Base-by-base conservation (phyloP, 2,329 filamentous ascomycete genomes). In the Nannizzia gypsea region DNA sequence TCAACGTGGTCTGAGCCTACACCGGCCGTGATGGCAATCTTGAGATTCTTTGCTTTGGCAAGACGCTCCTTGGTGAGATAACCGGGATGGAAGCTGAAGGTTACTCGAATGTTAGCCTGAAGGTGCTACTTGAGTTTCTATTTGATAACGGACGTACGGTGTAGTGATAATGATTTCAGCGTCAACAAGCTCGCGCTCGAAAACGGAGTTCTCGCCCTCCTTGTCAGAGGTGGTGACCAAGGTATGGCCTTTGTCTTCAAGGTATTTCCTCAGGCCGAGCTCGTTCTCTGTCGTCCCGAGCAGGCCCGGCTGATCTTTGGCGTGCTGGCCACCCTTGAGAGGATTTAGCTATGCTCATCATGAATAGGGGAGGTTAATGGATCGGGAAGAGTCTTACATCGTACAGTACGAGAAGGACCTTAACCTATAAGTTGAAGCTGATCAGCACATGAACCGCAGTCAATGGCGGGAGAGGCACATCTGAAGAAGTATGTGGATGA, bases 121-220 rank as follows among this genome's bases (percentile, higher is more conserved):
- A 3, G 6, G 2, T 22, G 8, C 9, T 42, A 8, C 3, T 9
- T 40, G 2, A 22, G 13, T 20, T 22, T 42, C 31, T 4, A 3
- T 1, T 40, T 22, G n/a, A 22, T 56, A 6, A 15, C 6, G 44
- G 11, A 71, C 80, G 70, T 76, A 96, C 88, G 93, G 93, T 61
- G 93, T 99, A 68, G 93, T 99, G 78, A 99, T 97, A 83, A 99
- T 97, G 77, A 99, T 82, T 78, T 99, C 93, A 64, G 93, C 90
- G 73, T 97, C 93, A 63, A 93, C 90, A 59, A 99, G 84, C 79
- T 99, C 90, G 80, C 91, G 83, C 77, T 97, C 93, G 68, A 99
- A 97, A 67, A 82, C 88, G 63, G 92, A 97, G 82, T 87, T 83
- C 79, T 90, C 88, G 66, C 90, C 88, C 69, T 99, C 93, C 82